Evolutionary conservation across 1,139 yeast species (phyloP).

Genomic region (Taphrina wiesneri): DNA sequence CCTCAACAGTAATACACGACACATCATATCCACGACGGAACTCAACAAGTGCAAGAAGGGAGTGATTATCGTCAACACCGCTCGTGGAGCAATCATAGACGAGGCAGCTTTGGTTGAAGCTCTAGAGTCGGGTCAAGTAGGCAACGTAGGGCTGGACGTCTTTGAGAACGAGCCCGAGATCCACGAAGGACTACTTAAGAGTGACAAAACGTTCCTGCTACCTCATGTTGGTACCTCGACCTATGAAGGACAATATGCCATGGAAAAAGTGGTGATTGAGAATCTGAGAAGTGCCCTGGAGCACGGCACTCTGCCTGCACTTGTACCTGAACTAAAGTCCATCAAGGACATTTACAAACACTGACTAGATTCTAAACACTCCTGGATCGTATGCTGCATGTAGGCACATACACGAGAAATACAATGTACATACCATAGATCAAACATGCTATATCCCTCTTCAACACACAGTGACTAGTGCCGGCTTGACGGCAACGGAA

Average conservation of each 20-base stretch:
- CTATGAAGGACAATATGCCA: constrained; percentile 55
- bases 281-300: constrained; percentile 51
- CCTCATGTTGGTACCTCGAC: constrained; percentile 72
- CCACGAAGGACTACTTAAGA: constrained; percentile 45
- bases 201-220: constrained; percentile 56
- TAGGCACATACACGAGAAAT: too few species aligned
- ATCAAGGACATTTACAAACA: constrained; percentile 19
- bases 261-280: constrained; percentile 59
- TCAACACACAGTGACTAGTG: too few species aligned
- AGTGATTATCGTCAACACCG: constrained; percentile 64
- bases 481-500: too few species aligned
- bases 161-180: constrained; percentile 73
- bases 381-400: too few species aligned
- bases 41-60: constrained; percentile 66
- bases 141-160: constrained; percentile 77
- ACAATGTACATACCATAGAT: too few species aligned
- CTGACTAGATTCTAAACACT: too few species aligned
- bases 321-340: constrained; percentile 40
- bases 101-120: constrained; percentile 71
- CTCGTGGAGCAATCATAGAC: constrained; percentile 70
- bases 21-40: constrained; percentile 57
- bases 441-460: too few species aligned
- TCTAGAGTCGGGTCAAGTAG: constrained; percentile 63
- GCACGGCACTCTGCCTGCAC: constrained; percentile 61
- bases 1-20: constrained; percentile 55